These are phyloP conservation scores for Paracamarosporium sp. DNA, from an alignment of 2,329 filamentous ascomycete species.

Conservation along the genomic window DNA sequence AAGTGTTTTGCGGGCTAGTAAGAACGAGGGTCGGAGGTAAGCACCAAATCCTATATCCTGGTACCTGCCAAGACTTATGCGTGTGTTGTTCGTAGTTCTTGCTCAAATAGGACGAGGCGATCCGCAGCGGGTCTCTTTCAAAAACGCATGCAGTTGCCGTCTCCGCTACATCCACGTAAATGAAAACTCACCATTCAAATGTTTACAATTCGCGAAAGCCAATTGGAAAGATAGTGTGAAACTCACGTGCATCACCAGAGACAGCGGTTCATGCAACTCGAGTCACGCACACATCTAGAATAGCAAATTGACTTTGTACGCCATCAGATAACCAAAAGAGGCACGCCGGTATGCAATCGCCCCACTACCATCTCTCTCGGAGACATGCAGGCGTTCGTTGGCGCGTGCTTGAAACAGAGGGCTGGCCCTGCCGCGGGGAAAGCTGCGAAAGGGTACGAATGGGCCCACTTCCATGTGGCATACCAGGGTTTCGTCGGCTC, in stretches of 20 bases:
- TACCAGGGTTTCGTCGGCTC: not conserved
- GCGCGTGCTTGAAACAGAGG: constrained; percentile 1
- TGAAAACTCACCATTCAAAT: not conserved
- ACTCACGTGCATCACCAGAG: not conserved
- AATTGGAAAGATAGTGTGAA: not conserved
- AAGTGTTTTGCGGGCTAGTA: not conserved
- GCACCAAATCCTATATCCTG: not conserved
- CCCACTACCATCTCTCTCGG: not conserved
- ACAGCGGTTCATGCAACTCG: not conserved
- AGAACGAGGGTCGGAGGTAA: not conserved
- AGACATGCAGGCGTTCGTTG: not conserved
- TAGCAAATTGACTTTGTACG: not conserved
- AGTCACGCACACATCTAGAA: not conserved
- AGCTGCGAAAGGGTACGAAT: not conserved
- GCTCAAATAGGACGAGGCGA: not conserved
- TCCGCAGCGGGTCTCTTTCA: not conserved
- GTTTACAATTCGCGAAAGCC: not conserved
- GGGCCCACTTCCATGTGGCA: not conserved
- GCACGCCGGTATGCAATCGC: not conserved
- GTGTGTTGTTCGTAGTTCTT: not conserved
- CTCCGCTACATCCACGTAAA: not conserved
- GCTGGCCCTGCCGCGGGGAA: not conserved
- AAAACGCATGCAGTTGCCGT: not conserved
- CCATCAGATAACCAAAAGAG: not conserved
- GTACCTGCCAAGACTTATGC: not conserved